Evolutionary conservation across 176 grass and related monocot genomes (phyloP).

Genomic region (Carex cristatella): DNA sequence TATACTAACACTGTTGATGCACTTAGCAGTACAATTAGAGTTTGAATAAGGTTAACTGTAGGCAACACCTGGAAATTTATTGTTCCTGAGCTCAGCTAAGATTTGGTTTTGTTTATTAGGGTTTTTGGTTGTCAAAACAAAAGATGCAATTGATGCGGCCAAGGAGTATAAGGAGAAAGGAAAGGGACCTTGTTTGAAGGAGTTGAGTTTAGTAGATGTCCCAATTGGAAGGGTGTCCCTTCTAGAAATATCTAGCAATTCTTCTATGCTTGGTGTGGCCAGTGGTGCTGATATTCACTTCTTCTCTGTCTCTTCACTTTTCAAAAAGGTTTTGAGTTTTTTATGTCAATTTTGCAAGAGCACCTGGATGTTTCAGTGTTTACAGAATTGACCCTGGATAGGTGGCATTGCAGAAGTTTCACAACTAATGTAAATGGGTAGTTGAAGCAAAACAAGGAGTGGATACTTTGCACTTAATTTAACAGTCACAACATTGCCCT

Average conservation of each 20-base stretch:
- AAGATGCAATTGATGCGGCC: slow-evolving; percentile 52
- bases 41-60: neutral
- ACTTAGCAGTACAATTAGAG: neutral
- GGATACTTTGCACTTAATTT: neutral
- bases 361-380: neutral
- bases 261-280: slow-evolving; percentile 50
- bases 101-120: slow-evolving; percentile 36
- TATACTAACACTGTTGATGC: too few relatives aligned
- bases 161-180: slow-evolving; percentile 72
- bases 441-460: neutral
- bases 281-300: slow-evolving; percentile 57
- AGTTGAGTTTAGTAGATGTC: slow-evolving; percentile 58
- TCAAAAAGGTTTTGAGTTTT: slow-evolving; percentile 48
- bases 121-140: slow-evolving; percentile 71
- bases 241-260: slow-evolving; percentile 58
- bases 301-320: slow-evolving; percentile 58
- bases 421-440: neutral
- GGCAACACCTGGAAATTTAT: neutral
- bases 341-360: neutral
- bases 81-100: neutral
- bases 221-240: slow-evolving; percentile 55
- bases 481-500: neutral
- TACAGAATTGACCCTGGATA: neutral
- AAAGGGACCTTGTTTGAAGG: slow-evolving; percentile 52
- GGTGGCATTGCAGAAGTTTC: neutral